Percentiles rank a stretch among this genome's conserved stretches.
These are phyloP conservation scores for Xylariaceae sp. DNA, from an alignment of 2,329 filamentous ascomycete genomes.

Conservation along the genomic window DNA sequence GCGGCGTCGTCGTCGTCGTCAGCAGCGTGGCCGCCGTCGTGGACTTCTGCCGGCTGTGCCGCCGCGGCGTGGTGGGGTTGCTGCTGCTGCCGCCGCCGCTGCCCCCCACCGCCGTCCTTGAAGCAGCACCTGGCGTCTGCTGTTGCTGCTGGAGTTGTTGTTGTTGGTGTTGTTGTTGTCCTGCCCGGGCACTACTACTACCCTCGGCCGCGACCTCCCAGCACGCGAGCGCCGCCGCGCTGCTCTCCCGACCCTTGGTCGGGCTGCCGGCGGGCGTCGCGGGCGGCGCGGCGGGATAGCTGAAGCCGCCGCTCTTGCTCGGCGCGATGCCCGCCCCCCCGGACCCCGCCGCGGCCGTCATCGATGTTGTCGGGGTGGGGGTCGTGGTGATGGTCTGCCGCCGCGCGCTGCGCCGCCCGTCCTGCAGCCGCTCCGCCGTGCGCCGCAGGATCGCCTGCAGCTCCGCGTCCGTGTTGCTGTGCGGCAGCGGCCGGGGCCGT, in stretches of 20 bases:
- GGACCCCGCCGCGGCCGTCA: slow-evolving; percentile 1
- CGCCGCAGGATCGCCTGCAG: slow-evolving; percentile 43
- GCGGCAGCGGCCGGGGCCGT: slow-evolving; percentile 9
- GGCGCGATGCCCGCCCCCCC: background rate
- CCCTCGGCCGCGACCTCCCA: slow-evolving; percentile 15
- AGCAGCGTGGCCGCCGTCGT: too few relatives aligned
- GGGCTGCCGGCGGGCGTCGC: slow-evolving; percentile 13
- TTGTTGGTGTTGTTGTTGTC: too few relatives aligned
- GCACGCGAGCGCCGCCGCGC: slow-evolving; percentile 14
- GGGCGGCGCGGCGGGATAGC: background rate
- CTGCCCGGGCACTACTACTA: too few relatives aligned
- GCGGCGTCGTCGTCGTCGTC: too few relatives aligned
- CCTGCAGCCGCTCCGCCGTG: slow-evolving; percentile 43
- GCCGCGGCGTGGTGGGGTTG: slow-evolving; percentile 11
- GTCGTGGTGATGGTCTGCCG: slow-evolving; percentile 20
- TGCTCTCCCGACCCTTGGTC: slow-evolving; percentile 22
- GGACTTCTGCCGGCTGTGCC: slow-evolving; percentile 21
- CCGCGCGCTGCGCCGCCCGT: slow-evolving; percentile 26
- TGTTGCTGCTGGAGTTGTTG: too few relatives aligned
- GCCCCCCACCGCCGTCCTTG: too few relatives aligned
- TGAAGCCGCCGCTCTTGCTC: background rate
- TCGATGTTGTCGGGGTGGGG: slow-evolving; percentile 1
- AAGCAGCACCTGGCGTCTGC: too few relatives aligned
- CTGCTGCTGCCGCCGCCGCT: too few relatives aligned
- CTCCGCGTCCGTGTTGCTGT: slow-evolving; percentile 37